phyloP scores from a whole-genome alignment of 352 stramenopile species.

The Globisporangium rhizosaccharum region DNA sequence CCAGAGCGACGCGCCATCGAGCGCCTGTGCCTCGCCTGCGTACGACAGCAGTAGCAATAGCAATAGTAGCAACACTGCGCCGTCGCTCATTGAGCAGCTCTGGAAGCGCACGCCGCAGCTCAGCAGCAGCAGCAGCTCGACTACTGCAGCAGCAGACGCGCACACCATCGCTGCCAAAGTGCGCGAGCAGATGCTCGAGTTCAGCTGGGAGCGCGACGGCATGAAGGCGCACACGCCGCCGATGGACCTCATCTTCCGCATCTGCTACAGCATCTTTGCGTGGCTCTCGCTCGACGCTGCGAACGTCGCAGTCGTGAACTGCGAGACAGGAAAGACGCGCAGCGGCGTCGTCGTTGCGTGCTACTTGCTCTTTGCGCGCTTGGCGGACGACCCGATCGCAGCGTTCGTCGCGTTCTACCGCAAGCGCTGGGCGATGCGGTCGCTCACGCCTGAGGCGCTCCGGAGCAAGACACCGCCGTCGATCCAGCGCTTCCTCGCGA shows the following conservation, averaged over 20 bases:
- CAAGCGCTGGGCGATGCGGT: conserved; percentile 71
- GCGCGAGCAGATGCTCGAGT: conserved; percentile 82
- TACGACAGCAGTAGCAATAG: neutral
- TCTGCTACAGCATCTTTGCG: conserved; percentile 92
- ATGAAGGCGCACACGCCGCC: conserved; percentile 83
- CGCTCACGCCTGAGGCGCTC: conserved; percentile 55
- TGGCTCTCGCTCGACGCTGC: conserved; percentile 80
- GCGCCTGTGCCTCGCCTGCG: neutral
- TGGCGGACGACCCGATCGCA: conserved; percentile 63
- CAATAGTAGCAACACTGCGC: neutral
- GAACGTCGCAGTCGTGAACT: conserved; percentile 88
- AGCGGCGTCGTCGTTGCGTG: conserved; percentile 91
- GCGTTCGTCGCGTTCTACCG: conserved; percentile 91
- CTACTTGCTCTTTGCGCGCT: conserved; percentile 87
- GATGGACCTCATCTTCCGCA: conserved; percentile 82
- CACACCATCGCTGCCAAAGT: conserved; percentile 39
- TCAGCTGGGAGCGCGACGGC: conserved; percentile 71
- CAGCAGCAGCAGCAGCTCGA: neutral
- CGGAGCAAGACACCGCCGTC: conserved; percentile 66
- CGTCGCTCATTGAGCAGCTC: conserved; percentile 13
- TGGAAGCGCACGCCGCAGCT: conserved; percentile 5
- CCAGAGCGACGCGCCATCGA: conserved; percentile 13
- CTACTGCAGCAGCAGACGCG: neutral
- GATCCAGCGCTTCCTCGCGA: conserved; percentile 62
- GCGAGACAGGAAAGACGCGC: conserved; percentile 90